Conservation (phyloP, 2,329 filamentous ascomycete species). For the Dactylellina sp. region DNA sequence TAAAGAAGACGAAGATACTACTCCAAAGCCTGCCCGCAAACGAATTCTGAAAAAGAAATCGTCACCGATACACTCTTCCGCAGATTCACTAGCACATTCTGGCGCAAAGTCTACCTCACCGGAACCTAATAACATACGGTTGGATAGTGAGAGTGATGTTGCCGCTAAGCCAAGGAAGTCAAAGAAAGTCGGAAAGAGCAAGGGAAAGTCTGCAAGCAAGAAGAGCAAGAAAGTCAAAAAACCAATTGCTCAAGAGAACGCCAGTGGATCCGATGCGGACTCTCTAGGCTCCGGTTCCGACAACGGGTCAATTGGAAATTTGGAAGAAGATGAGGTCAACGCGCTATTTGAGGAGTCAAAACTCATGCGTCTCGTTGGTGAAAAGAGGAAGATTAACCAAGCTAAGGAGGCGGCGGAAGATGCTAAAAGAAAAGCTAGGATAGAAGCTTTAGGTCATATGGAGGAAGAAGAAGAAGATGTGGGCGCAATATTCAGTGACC, state of each 20-base stretch:
- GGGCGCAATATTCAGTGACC: slow-evolving; percentile 60
- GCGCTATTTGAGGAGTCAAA: slow-evolving; percentile 68
- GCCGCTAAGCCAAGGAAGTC: slow-evolving; percentile 33
- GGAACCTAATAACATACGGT: slow-evolving; percentile 57
- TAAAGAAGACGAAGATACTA: slow-evolving; percentile 64
- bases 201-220: slow-evolving; percentile 60
- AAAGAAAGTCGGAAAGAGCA: slow-evolving; percentile 61
- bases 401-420: slow-evolving; percentile 72
- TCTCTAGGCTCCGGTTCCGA: slow-evolving; percentile 29
- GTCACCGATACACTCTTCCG: slow-evolving; percentile 38
- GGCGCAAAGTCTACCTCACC: slow-evolving; percentile 62
- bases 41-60: slow-evolving; percentile 61
- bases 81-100: slow-evolving; percentile 59
- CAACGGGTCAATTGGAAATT: slow-evolving; percentile 26
- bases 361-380: slow-evolving; percentile 77
- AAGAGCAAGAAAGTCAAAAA: slow-evolving; percentile 66
- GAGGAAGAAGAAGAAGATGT: slow-evolving; percentile 60
- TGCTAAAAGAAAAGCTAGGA: slow-evolving; percentile 63
- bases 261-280: slow-evolving; percentile 36
- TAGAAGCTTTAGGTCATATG: slow-evolving; percentile 24
- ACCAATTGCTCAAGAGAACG: slow-evolving; percentile 60
- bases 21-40: slow-evolving; percentile 64
- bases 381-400: slow-evolving; percentile 77
- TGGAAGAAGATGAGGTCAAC: slow-evolving; percentile 58
- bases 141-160: slow-evolving; percentile 34